Evolutionary conservation across 352 stramenopile species (phyloP), one percentile per base, ranked within the genome.

Genomic region (Phytophthora tentaculata): DNA sequence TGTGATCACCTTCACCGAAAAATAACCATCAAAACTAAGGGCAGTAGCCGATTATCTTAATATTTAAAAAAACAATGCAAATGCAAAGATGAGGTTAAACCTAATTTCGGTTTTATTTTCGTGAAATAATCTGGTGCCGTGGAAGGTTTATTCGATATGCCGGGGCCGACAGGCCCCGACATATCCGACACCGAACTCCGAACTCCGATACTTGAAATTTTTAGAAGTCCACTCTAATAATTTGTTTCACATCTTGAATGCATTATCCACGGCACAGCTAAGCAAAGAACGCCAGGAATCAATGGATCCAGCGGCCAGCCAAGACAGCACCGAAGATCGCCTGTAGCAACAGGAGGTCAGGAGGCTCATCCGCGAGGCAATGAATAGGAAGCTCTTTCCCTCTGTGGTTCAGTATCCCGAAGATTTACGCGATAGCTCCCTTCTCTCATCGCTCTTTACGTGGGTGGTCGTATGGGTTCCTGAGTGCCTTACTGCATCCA

Each of bases 141-240:
- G n/a, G n/a, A n/a, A n/a, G 44, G 41, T 48, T 23, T 48, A 23
- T 48, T 23, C 16, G 41, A 48, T 9, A 23, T 48, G 41, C 1
- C 41, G n/a, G n/a, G 41, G 16, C n/a, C 41, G 17, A 23, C n/a
- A 23, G 41, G 41, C 6, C 41, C 41, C 13, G 41, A 4, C 41
- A 48, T 48, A 48, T 48, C 41, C 17, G 41, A 24, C 14, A 43
- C 35, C 35, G 35, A 43, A n/a, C 35, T 48, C 41, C 41, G n/a
- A 48, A 14, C 41, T 13, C 17, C 17, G n/a, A 48, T 48, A 48
- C 41, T 48, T 5, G 23, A 19, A 48, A 48, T 20, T 4, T 48
- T 48, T 48, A 48, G 13, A 23, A 23, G 10, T 4, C 35, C 13
- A 19, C 35, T 17, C 35, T 43, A 43, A 43, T 43, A 43, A 17